Conservation (phyloP, 2,329 filamentous ascomycete genomes). For the Penicillium verrucosum region DNA sequence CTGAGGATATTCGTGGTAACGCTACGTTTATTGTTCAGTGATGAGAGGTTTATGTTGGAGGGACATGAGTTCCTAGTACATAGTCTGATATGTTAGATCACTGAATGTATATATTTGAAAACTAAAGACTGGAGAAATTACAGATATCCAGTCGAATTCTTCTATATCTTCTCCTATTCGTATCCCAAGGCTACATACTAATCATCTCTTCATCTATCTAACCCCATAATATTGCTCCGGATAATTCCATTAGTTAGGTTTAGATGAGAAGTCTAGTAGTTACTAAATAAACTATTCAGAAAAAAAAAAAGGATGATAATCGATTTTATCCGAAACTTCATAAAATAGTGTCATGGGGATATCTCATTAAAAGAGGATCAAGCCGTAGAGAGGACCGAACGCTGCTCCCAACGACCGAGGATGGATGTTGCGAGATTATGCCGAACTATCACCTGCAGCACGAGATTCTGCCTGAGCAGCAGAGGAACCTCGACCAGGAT, state of each 20-base stretch:
- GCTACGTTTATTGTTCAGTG: conserved; percentile 30
- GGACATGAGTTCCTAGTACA: not conserved
- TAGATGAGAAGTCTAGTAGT: not conserved
- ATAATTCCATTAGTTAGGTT: no score
- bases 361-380: not conserved
- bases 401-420: not conserved
- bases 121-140: not conserved
- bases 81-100: not conserved
- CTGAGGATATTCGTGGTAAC: conserved; percentile 35
- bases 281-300: not conserved
- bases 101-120: not conserved
- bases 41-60: not conserved
- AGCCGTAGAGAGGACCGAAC: not conserved
- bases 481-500: conserved; percentile 1
- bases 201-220: not conserved
- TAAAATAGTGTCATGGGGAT: not conserved
- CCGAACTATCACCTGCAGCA: not conserved
- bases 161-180: no score
- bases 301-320: not conserved
- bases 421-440: not conserved
- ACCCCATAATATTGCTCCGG: not conserved
- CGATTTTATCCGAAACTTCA: not conserved
- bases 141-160: not conserved
- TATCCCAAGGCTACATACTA: no score
- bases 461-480: not conserved